Conservation (phyloP, 148 eudicot species). For the Diospyros kaki region DNA sequence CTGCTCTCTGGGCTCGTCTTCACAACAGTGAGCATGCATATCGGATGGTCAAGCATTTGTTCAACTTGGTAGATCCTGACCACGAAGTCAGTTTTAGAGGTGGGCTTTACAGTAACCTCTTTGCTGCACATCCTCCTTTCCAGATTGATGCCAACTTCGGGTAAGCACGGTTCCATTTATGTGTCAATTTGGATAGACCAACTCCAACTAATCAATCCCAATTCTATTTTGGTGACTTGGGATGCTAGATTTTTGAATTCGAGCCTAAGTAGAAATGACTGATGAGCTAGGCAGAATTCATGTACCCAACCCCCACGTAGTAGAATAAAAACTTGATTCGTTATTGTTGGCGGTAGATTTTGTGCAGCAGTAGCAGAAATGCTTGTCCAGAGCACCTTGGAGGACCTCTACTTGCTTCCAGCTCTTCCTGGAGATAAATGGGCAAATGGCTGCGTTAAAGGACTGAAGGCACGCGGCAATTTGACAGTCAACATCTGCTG, state of each 20-base stretch:
- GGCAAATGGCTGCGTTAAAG: constrained; percentile 70
- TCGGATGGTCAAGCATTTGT: constrained; percentile 74
- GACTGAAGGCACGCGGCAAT: constrained; percentile 75
- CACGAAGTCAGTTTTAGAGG: constrained; percentile 62
- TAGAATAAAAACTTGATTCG: background rate
- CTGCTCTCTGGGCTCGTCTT: constrained; percentile 78
- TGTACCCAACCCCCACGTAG: too few relatives aligned
- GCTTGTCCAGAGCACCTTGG: constrained; percentile 79
- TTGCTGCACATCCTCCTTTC: constrained; percentile 91
- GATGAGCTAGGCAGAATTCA: too few relatives aligned
- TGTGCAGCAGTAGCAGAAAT: constrained; percentile 78
- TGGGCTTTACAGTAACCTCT: constrained; percentile 80
- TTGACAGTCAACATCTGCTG: constrained; percentile 67
- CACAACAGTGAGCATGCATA: constrained; percentile 63
- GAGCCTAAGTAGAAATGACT: background rate
- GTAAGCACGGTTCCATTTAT: constrained; percentile 19
- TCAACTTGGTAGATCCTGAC: constrained; percentile 69
- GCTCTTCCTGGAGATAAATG: constrained; percentile 76
- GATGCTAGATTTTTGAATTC: background rate
- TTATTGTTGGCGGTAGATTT: constrained; percentile 29
- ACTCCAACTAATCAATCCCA: background rate
- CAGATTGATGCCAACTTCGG: constrained; percentile 98
- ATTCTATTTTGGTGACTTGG: background rate
- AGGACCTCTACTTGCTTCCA: constrained; percentile 73
- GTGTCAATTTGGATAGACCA: background rate